A percentile compares a stretch with the other conserved stretches of the same genome.
Conservation (phyloP, 371 early-diverging fungal species). For the Mortierella sp. region DNA sequence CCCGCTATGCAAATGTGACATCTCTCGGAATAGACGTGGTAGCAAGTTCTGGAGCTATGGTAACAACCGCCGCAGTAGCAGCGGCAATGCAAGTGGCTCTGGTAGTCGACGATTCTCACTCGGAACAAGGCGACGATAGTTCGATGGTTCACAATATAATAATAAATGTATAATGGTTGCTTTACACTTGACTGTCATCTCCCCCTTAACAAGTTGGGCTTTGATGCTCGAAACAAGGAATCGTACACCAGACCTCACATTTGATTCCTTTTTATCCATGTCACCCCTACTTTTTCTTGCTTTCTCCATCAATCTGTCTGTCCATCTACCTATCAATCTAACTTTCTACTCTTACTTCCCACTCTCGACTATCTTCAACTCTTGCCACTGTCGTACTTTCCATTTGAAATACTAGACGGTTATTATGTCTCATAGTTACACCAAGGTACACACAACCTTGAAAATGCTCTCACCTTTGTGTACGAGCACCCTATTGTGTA, state of each 20-base stretch:
- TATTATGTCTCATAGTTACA: conserved; percentile 32
- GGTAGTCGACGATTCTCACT: conserved; percentile 9
- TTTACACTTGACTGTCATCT: background rate
- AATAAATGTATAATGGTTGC: too few relatives aligned
- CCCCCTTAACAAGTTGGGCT: too few relatives aligned
- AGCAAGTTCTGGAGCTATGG: conserved; percentile 21
- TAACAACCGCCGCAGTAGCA: conserved; percentile 14
- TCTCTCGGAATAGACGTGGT: conserved; percentile 15
- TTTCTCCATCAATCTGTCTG: too few relatives aligned
- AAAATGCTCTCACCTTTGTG: background rate
- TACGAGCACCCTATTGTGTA: too few relatives aligned
- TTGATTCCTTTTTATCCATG: background rate
- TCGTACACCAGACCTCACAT: background rate
- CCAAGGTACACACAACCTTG: conserved; percentile 27
- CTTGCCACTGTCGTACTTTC: background rate
- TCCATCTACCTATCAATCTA: background rate
- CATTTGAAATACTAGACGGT: background rate
- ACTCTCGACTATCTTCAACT: too few relatives aligned
- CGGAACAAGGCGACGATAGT: conserved; percentile 13
- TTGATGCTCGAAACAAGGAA: too few relatives aligned
- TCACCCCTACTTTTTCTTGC: background rate
- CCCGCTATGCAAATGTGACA: conserved; percentile 59
- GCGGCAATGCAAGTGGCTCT: conserved; percentile 8
- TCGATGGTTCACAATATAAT: background rate
- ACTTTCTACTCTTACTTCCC: too few relatives aligned